Conservation (phyloP, 148 eudicot genomes). For the Diospyros lotus region DNA sequence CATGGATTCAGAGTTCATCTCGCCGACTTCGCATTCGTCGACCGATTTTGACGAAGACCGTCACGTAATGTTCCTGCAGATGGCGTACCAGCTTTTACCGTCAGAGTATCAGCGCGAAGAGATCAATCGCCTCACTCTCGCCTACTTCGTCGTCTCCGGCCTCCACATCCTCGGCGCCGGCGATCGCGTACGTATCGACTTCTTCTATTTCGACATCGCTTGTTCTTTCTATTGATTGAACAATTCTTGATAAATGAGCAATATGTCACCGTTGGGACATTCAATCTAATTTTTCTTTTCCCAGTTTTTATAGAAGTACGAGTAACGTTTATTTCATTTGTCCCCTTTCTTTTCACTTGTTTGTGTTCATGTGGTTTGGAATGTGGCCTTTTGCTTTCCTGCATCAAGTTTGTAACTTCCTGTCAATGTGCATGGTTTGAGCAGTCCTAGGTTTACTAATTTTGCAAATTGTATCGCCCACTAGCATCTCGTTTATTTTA, state of each 20-base stretch:
- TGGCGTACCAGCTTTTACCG: conserved; percentile 71
- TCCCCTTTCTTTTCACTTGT: not conserved
- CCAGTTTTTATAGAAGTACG: not conserved
- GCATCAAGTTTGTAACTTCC: not conserved
- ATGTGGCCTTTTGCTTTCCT: not conserved
- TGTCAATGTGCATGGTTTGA: not conserved
- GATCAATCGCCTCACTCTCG: conserved; percentile 85
- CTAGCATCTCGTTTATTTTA: too few relatives aligned
- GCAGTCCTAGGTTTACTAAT: not conserved
- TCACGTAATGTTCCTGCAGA: conserved; percentile 49
- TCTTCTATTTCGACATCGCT: not conserved
- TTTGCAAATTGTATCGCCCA: too few relatives aligned
- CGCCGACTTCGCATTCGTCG: conserved; percentile 15
- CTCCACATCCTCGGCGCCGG: conserved; percentile 62
- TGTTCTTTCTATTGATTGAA: not conserved
- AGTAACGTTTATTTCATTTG: not conserved
- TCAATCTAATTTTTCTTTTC: not conserved
- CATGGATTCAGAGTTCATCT: conserved; percentile 19
- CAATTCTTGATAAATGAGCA: too few relatives aligned
- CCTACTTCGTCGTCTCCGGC: conserved; percentile 78
- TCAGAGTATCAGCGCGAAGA: conserved; percentile 62
- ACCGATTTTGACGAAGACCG: conserved; percentile 43
- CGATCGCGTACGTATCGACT: conserved; percentile 34
- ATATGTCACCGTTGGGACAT: not conserved
- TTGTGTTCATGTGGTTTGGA: not conserved